Evolutionary conservation across 2,329 filamentous ascomycete species (phyloP).

Genomic region (Penicillium rolfsii): DNA sequence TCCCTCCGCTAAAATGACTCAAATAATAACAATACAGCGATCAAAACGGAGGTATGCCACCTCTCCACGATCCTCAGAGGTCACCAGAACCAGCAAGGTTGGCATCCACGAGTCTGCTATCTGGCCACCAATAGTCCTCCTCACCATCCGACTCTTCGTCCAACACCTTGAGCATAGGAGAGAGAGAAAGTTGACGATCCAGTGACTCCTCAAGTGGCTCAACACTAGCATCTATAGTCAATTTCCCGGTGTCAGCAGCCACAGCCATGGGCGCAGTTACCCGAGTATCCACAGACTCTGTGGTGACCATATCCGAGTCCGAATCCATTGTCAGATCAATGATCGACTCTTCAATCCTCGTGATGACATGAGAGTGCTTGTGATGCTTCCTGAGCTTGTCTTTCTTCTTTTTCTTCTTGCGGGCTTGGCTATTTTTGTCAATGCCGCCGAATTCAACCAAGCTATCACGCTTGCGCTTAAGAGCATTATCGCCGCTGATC

Average conservation of each 20-base stretch:
- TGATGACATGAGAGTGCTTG: slow-evolving; percentile 5
- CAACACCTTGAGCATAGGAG: slow-evolving; percentile 1
- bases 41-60: not conserved
- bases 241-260: not conserved
- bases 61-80: not conserved
- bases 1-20: not conserved
- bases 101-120: slow-evolving; percentile 36
- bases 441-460: not conserved
- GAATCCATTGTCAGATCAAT: slow-evolving; percentile 16
- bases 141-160: slow-evolving; percentile 27
- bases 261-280: not conserved
- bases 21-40: not conserved
- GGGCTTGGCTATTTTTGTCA: not conserved
- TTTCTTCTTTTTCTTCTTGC: slow-evolving; percentile 12
- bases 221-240: not conserved
- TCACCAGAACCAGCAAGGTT: slow-evolving; percentile 21
- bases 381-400: slow-evolving; percentile 5
- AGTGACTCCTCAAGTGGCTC: not conserved
- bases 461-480: slow-evolving; percentile 1
- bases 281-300: not conserved
- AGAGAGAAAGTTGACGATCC: not conserved
- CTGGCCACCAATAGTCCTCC: slow-evolving; percentile 47
- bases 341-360: slow-evolving; percentile 8
- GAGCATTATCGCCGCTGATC: not conserved
- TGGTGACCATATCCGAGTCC: not conserved